A percentile compares a stretch with the other conserved stretches of the same genome.
Conservation (phyloP, 768 basidiomycete genomes). For the Rickenella mellea region DNA sequence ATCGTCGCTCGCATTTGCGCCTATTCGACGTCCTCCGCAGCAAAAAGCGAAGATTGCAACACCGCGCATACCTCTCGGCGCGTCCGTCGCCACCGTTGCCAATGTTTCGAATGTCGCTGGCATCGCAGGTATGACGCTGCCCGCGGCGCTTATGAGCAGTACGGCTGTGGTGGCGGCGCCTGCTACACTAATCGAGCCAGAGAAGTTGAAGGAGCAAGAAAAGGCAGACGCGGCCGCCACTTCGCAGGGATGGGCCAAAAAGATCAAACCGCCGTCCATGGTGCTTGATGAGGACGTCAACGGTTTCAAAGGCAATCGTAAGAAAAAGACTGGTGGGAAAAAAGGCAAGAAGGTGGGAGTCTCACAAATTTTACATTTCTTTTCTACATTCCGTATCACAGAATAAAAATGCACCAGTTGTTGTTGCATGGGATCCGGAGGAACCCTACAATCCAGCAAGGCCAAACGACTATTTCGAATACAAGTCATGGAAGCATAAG, state of each 20-base stretch:
- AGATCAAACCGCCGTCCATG: constrained; percentile 87
- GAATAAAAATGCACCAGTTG: constrained; percentile 50
- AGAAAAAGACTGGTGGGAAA: constrained; percentile 43
- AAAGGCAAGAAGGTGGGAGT: constrained; percentile 45
- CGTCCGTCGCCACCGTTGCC: constrained; percentile 23
- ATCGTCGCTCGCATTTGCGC: constrained; percentile 82
- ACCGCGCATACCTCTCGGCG: constrained; percentile 52
- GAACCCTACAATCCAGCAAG: constrained; percentile 75
- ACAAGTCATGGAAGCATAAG: constrained; percentile 70
- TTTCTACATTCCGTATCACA: constrained; percentile 16
- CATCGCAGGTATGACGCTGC: no score
- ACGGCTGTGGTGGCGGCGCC: constrained; percentile 67
- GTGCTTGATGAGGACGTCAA: constrained; percentile 84
- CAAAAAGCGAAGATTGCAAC: constrained; percentile 49
- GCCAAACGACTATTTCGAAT: constrained; percentile 86
- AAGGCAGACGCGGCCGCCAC: constrained; percentile 27
- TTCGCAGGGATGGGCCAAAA: constrained; percentile 71
- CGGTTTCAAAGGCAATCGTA: constrained; percentile 57
- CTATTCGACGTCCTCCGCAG: constrained; percentile 50
- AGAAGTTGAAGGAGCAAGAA: constrained; percentile 21
- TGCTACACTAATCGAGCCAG: constrained; percentile 40
- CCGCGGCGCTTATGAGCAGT: no score
- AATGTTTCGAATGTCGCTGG: no score
- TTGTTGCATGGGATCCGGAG: constrained; percentile 63
- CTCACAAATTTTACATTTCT: constrained; percentile 3